Conservation (phyloP, 2,329 filamentous ascomycete species). For the Aphanocladium album region DNA sequence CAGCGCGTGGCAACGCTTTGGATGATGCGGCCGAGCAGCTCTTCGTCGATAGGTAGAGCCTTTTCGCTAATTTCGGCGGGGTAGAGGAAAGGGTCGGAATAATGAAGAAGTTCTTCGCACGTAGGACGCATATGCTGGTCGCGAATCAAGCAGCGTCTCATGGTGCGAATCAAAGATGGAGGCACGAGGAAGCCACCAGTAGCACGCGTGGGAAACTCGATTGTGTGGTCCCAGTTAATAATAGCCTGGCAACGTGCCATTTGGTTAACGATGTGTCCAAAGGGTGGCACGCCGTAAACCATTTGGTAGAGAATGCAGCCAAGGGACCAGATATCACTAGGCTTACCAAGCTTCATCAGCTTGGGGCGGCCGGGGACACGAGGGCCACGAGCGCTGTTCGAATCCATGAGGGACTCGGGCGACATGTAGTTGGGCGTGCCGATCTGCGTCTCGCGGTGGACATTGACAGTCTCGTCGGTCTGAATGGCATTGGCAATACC, state of each 20-base stretch:
- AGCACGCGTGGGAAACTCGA: conserved; percentile 66
- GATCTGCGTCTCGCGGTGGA: conserved; percentile 91
- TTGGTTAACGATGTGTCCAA: conserved; percentile 84
- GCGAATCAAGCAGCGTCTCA: conserved; percentile 58
- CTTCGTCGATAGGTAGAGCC: conserved; percentile 56
- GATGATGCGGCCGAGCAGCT: conserved; percentile 56
- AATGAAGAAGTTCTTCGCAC: conserved; percentile 55
- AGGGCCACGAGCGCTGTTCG: conserved; percentile 58
- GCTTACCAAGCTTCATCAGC: conserved; percentile 92
- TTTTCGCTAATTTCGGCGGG: conserved; percentile 52
- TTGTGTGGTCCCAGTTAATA: conserved; percentile 68
- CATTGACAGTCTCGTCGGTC: conserved; percentile 91
- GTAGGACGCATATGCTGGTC: conserved; percentile 60
- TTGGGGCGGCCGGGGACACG: conserved; percentile 49
- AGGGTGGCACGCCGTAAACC: conserved; percentile 94
- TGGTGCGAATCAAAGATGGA: conserved; percentile 52
- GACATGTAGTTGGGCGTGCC: conserved; percentile 99
- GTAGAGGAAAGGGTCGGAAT: conserved; percentile 59
- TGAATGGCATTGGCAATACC: conserved; percentile 97
- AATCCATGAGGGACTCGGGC: conserved; percentile 86
- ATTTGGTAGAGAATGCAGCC: conserved; percentile 98
- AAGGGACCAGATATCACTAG: conserved; percentile 91
- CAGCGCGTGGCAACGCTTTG: conserved; percentile 58
- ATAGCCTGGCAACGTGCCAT: conserved; percentile 84
- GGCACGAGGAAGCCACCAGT: conserved; percentile 61